These are phyloP conservation scores for Tympanopsis confertula DNA, from an alignment of 2,329 filamentous ascomycete species.

Conservation along the genomic window DNA sequence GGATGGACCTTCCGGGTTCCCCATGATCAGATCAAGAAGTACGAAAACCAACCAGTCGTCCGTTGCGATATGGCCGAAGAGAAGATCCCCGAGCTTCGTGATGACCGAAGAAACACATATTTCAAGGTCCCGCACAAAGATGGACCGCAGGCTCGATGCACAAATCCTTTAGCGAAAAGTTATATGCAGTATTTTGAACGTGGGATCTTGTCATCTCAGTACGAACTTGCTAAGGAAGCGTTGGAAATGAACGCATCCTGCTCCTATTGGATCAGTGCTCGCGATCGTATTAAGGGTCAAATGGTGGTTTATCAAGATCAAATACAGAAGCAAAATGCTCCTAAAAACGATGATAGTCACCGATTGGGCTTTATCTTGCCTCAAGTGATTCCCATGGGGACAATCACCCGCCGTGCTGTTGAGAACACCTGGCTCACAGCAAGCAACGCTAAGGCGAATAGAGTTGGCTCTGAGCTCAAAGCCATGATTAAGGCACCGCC, in stretches of 20 bases:
- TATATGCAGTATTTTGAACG: conserved; percentile 88
- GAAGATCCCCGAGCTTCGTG: conserved; percentile 47
- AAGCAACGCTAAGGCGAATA: conserved; percentile 90
- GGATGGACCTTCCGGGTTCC: conserved; percentile 87
- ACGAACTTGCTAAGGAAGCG: conserved; percentile 80
- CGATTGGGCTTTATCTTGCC: conserved; percentile 74
- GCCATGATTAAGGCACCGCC: conserved; percentile 88
- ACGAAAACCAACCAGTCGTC: conserved; percentile 60
- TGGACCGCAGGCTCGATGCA: conserved; percentile 73
- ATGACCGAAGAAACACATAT: conserved; percentile 58
- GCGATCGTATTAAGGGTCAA: conserved; percentile 86
- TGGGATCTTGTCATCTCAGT: conserved; percentile 77
- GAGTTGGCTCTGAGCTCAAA: conserved; percentile 92
- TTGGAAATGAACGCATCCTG: conserved; percentile 98
- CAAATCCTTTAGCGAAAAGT: conserved; percentile 78
- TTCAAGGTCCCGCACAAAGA: conserved; percentile 97
- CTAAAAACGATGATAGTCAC: conserved; percentile 12
- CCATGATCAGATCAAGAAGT: conserved; percentile 46
- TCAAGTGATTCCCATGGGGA: conserved; percentile 96
- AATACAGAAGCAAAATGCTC: conserved; percentile 9
- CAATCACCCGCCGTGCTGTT: conserved; percentile 83
- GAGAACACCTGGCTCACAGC: conserved; percentile 98
- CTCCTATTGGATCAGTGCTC: conserved; percentile 96
- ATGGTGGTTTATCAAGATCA: conserved; percentile 74
- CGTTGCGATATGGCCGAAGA: conserved; percentile 70